phyloP scores from a whole-genome alignment of 179 eudicot species.

The Nepenthes alata region DNA sequence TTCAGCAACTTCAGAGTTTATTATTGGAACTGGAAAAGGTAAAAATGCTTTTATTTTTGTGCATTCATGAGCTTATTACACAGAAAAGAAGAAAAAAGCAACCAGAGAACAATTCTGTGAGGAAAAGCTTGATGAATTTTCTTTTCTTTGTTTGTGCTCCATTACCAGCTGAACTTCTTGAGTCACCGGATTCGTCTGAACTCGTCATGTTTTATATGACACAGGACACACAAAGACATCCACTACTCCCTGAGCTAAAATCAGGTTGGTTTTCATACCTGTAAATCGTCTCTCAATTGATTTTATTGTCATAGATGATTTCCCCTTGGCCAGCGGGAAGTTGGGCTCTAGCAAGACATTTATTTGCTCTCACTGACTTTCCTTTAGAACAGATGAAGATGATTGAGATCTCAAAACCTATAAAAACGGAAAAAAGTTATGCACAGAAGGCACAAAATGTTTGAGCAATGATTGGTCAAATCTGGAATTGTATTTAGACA shows the following conservation, averaged over 20 bases:
- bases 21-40: constrained; percentile 59
- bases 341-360: too few species aligned
- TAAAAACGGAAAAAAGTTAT: too few species aligned
- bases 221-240: constrained; percentile 70
- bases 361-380: too few species aligned
- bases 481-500: too few species aligned
- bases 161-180: constrained; percentile 41
- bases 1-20: constrained; percentile 58
- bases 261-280: constrained; percentile 34
- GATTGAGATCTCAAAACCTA: too few species aligned
- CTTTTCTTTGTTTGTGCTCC: constrained; percentile 1
- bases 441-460: too few species aligned
- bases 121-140: not conserved
- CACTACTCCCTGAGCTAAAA: constrained; percentile 56
- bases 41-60: not conserved
- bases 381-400: too few species aligned
- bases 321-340: too few species aligned
- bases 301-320: too few species aligned
- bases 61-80: not conserved
- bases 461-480: too few species aligned
- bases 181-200: constrained; percentile 57
- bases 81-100: not conserved
- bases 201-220: constrained; percentile 61
- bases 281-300: not conserved
- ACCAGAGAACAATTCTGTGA: constrained; percentile 2